phyloP scores from a whole-genome alignment of 2,329 filamentous ascomycete genomes.

The Hypocreales sp. region DNA sequence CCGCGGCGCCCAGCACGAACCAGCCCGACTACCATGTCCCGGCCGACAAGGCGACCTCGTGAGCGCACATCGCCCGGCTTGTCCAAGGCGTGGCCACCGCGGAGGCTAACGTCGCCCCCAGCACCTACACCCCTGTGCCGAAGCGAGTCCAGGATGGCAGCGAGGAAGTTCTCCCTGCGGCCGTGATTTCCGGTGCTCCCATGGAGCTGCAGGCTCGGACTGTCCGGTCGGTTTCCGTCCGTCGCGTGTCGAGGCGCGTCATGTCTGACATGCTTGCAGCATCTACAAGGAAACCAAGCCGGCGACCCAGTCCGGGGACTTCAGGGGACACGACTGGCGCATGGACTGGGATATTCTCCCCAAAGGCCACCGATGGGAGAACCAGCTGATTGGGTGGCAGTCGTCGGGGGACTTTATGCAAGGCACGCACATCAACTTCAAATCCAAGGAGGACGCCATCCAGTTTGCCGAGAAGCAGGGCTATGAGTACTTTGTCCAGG shows the following conservation, averaged over 20 bases:
- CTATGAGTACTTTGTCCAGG: constrained; percentile 97
- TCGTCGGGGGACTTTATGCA: constrained; percentile 93
- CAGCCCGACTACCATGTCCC: constrained; percentile 69
- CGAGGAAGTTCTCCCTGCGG: constrained; percentile 67
- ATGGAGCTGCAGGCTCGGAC: constrained; percentile 86
- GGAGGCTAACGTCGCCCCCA: constrained; percentile 18
- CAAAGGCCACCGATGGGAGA: constrained; percentile 97
- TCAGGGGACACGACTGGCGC: constrained; percentile 74
- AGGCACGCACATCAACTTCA: constrained; percentile 81
- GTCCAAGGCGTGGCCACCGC: too few relatives aligned
- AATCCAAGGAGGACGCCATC: constrained; percentile 86
- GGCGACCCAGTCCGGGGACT: constrained; percentile 89
- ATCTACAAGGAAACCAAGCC: constrained; percentile 87
- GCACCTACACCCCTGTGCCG: constrained; percentile 81
- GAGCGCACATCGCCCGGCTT: constrained; percentile 10
- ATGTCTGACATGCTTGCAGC: constrained; percentile 28
- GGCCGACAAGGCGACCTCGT: constrained; percentile 86
- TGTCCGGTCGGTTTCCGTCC: constrained; percentile 53
- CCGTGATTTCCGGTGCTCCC: constrained; percentile 80
- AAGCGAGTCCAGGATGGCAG: constrained; percentile 83
- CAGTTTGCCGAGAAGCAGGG: constrained; percentile 95
- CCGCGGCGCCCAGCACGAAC: constrained; percentile 32
- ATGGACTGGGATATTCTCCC: constrained; percentile 96
- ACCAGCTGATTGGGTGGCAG: constrained; percentile 96
- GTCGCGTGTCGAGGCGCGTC: not conserved